Conservation (phyloP, 2,329 filamentous ascomycete genomes). For the Teratosphaeria zuluensis region DNA sequence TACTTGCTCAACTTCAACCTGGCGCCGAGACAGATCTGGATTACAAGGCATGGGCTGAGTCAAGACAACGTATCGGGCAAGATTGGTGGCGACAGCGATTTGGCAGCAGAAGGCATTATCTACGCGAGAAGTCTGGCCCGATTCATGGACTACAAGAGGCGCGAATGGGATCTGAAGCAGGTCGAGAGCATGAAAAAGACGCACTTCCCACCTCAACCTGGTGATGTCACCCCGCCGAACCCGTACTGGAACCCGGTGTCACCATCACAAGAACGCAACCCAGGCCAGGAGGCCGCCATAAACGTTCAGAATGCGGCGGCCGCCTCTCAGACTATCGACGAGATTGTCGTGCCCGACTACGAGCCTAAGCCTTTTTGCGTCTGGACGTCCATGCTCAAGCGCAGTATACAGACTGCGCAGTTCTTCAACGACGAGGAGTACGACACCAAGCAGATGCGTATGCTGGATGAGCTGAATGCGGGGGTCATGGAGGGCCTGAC, state of each 20-base stretch:
- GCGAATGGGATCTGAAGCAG: conserved; percentile 75
- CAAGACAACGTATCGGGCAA: conserved; percentile 77
- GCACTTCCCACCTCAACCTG: conserved; percentile 80
- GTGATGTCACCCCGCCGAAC: conserved; percentile 90
- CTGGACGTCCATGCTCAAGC: conserved; percentile 94
- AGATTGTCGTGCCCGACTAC: conserved; percentile 34
- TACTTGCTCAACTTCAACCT: conserved; percentile 97
- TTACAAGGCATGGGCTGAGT: conserved; percentile 89
- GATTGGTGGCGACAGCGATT: conserved; percentile 79
- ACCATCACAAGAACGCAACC: conserved; percentile 1
- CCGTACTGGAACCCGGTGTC: conserved; percentile 58
- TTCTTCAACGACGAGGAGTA: conserved; percentile 94
- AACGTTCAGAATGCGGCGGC: not conserved
- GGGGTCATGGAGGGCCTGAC: conserved; percentile 92
- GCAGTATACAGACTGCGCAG: conserved; percentile 77
- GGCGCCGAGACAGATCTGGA: conserved; percentile 93
- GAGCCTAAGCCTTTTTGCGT: conserved; percentile 79
- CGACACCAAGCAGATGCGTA: conserved; percentile 68
- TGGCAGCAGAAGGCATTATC: conserved; percentile 68
- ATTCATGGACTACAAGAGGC: conserved; percentile 74
- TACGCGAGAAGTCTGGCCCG: conserved; percentile 72
- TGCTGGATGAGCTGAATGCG: conserved; percentile 84
- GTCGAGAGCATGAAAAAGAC: conserved; percentile 65
- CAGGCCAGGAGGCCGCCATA: not conserved
- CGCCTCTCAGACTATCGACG: not conserved